Conservation (phyloP, 257 asterid species). For the Solanum appendiculatum region DNA sequence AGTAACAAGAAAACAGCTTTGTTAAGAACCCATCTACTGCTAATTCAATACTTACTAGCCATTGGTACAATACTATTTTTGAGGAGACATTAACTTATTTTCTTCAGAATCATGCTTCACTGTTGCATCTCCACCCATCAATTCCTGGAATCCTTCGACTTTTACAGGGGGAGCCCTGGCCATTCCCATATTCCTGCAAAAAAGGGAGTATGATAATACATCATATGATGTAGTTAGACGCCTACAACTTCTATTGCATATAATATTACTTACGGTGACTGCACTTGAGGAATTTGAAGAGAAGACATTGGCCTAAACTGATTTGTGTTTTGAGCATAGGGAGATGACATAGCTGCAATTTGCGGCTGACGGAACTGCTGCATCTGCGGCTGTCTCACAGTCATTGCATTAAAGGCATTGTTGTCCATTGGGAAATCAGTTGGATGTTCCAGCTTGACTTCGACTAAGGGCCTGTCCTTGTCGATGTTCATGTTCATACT, state of each 20-base stretch:
- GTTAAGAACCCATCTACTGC: neutral
- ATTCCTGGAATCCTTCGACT: slow-evolving; percentile 97
- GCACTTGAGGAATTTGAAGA: slow-evolving; percentile 74
- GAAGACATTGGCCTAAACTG: slow-evolving; percentile 60
- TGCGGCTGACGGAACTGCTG: slow-evolving; percentile 67
- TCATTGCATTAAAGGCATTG: slow-evolving; percentile 44
- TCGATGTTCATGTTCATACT: slow-evolving; percentile 38
- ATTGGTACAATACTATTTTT: neutral
- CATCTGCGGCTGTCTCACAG: slow-evolving; percentile 34
- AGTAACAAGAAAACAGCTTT: neutral
- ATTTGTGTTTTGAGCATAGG: slow-evolving; percentile 63
- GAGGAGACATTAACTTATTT: slow-evolving; percentile 66
- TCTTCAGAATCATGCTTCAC: slow-evolving; percentile 76
- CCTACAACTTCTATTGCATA: neutral
- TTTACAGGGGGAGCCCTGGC: slow-evolving; percentile 94
- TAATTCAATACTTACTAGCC: neutral
- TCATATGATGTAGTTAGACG: neutral
- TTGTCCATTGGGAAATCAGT: slow-evolving; percentile 66
- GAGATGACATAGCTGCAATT: slow-evolving; percentile 54
- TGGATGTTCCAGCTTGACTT: slow-evolving; percentile 84
- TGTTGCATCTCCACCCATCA: slow-evolving; percentile 86
- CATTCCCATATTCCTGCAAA: slow-evolving; percentile 63
- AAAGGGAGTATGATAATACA: neutral
- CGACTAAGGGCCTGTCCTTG: slow-evolving; percentile 72
- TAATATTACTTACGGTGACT: slow-evolving; percentile 47